Evolutionary conservation across 805 yeast species (phyloP).

Genomic region (Schwanniomyces vanrijiae): DNA sequence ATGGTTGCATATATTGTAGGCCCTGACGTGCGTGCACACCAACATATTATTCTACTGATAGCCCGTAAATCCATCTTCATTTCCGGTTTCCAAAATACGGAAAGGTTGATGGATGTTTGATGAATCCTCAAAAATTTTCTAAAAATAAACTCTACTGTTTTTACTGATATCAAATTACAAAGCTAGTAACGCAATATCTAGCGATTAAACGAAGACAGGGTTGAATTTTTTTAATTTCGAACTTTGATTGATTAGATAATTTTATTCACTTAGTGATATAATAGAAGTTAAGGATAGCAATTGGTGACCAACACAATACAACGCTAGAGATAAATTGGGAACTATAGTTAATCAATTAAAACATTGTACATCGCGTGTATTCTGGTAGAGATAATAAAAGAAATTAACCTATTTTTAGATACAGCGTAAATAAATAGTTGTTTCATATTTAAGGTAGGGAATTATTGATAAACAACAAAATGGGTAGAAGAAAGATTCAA

Average conservation of each 20-base stretch:
- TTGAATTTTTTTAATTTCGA: not conserved
- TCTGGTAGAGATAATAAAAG: not conserved
- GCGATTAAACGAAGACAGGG: not conserved
- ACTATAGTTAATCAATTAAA: not conserved
- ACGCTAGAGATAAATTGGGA: not conserved
- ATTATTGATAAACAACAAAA: constrained; percentile 20
- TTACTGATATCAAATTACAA: not conserved
- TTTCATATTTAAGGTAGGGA: not conserved
- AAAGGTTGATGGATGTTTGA: no score
- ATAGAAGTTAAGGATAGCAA: not conserved
- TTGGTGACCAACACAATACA: not conserved
- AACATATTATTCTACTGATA: no score
- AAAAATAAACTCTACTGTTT: not conserved
- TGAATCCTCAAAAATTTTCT: constrained; percentile 1
- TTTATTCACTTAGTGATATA: not conserved
- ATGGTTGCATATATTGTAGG: no score
- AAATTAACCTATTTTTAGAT: not conserved
- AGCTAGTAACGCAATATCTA: not conserved
- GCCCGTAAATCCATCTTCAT: no score
- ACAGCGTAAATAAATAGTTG: not conserved
- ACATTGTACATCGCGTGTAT: not conserved
- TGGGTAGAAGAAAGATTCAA: constrained; percentile 97
- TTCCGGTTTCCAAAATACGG: not conserved
- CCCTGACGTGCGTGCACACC: no score
- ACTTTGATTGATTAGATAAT: not conserved